These are phyloP conservation scores for Malassezia yamatoensis DNA, from an alignment of 1,284 basidiomycete genomes.

Conservation along the genomic window DNA sequence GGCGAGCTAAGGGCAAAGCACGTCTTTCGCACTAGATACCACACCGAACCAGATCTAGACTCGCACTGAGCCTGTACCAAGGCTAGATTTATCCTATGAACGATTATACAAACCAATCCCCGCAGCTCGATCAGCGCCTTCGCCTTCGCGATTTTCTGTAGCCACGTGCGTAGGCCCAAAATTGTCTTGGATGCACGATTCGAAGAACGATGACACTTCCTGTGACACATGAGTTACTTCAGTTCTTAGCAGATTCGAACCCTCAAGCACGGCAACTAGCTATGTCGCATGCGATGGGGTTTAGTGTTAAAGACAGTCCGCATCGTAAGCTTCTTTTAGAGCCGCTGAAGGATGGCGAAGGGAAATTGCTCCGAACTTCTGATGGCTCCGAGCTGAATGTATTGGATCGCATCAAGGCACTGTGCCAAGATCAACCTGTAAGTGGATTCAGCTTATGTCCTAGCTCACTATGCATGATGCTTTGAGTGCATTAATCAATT, in stretches of 20 bases:
- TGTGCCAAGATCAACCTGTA: slow-evolving; percentile 66
- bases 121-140: neutral
- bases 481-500: slow-evolving; percentile 82
- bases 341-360: slow-evolving; percentile 30
- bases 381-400: slow-evolving; percentile 40
- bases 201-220: slow-evolving; percentile 14
- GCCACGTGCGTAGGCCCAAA: slow-evolving; percentile 1
- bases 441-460: slow-evolving; percentile 1
- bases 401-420: slow-evolving; percentile 61
- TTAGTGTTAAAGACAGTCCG: slow-evolving; percentile 30
- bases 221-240: slow-evolving; percentile 58
- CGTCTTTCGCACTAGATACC: slow-evolving; percentile 24
- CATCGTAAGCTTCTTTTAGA: slow-evolving; percentile 32
- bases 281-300: slow-evolving; percentile 63
- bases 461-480: slow-evolving; percentile 78
- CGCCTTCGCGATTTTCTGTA: neutral
- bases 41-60: neutral
- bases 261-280: slow-evolving; percentile 78
- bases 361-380: slow-evolving; percentile 24
- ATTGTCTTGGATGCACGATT: neutral
- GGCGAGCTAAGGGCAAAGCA: slow-evolving; percentile 25
- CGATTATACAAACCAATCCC: neutral
- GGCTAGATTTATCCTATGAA: neutral
- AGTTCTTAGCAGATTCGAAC: slow-evolving; percentile 75
- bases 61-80: neutral